phyloP scores from a whole-genome alignment of 805 yeast species.

The Candida odintsovae region DNA sequence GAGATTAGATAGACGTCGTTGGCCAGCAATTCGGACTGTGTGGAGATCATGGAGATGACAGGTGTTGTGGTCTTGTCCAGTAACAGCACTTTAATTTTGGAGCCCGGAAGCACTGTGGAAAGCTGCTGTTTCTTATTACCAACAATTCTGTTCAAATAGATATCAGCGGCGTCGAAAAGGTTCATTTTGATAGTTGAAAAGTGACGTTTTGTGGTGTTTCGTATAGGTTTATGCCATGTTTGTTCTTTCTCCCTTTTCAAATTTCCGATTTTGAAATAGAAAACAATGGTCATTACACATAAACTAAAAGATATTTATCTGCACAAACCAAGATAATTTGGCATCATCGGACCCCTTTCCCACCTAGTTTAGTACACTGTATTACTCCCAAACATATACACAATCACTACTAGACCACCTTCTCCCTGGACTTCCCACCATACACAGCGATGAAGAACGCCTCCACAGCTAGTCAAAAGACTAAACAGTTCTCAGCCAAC shows the following conservation, averaged over 20 bases:
- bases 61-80: slow-evolving; percentile 78
- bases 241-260: too few species aligned
- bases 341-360: too few species aligned
- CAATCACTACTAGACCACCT: background rate
- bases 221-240: background rate
- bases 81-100: slow-evolving; percentile 63
- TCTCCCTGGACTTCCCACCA: background rate
- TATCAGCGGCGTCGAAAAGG: slow-evolving; percentile 39
- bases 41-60: slow-evolving; percentile 79
- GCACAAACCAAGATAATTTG: too few species aligned
- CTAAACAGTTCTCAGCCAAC: slow-evolving; percentile 18
- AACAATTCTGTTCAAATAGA: slow-evolving; percentile 36
- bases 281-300: too few species aligned
- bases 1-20: slow-evolving; percentile 85
- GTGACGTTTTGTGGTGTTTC: background rate
- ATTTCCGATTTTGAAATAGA: too few species aligned
- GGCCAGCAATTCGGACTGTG: slow-evolving; percentile 78
- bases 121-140: slow-evolving; percentile 14
- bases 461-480: slow-evolving; percentile 6
- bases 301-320: too few species aligned
- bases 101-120: slow-evolving; percentile 16
- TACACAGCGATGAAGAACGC: background rate
- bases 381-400: background rate
- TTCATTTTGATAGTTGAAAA: too few species aligned
- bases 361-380: too few species aligned